phyloP scores from a whole-genome alignment of 2,329 filamentous ascomycete genomes.

The Chrysosporium keratinophilum region DNA sequence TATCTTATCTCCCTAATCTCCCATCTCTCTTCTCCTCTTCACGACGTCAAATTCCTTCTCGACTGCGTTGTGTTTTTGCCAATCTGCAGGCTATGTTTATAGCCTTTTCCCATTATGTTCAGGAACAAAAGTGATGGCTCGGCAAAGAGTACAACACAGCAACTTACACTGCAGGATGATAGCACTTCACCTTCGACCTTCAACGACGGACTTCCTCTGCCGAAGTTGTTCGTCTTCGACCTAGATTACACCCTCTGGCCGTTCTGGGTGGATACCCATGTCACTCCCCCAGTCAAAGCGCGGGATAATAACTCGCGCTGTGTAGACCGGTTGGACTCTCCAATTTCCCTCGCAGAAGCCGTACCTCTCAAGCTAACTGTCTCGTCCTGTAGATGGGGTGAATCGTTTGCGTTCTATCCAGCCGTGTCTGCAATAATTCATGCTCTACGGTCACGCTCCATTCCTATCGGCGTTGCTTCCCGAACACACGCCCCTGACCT shows the following conservation, averaged over 20 bases:
- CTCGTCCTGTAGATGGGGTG: constrained; percentile 40
- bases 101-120: neutral
- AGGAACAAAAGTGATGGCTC: constrained; percentile 14
- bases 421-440: constrained; percentile 59
- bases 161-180: constrained; percentile 12
- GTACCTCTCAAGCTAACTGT: neutral
- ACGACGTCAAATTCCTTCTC: neutral
- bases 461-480: constrained; percentile 62
- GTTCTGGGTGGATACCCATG: constrained; percentile 95
- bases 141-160: constrained; percentile 8
- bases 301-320: constrained; percentile 43
- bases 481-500: constrained; percentile 71
- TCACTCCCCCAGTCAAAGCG: constrained; percentile 61
- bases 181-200: constrained; percentile 44
- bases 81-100: neutral
- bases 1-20: neutral
- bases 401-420: constrained; percentile 59
- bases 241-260: constrained; percentile 99
- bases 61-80: neutral
- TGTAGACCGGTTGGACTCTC: constrained; percentile 29
- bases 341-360: neutral
- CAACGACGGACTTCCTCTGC: constrained; percentile 59
- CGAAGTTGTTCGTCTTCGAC: constrained; percentile 81
- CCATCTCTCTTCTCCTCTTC: neutral
- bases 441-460: constrained; percentile 45